phyloP scores from a whole-genome alignment of 2,329 filamentous ascomycete species.

The Elsinoe arachidis region DNA sequence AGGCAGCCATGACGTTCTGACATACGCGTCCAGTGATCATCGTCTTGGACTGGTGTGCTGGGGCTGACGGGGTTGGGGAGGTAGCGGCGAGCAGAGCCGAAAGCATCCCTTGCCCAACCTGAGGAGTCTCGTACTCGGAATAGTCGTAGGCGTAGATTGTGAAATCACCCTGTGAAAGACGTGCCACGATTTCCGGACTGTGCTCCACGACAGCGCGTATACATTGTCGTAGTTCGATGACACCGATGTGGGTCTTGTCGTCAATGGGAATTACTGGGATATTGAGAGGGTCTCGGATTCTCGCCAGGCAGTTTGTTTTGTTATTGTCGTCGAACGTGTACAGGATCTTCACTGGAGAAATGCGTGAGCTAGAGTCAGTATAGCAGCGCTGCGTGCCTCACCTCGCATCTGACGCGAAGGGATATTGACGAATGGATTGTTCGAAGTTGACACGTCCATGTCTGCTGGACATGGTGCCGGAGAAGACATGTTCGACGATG shows the following conservation, averaged over 20 bases:
- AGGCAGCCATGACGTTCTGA: constrained; percentile 74
- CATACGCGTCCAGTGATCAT: constrained; percentile 85
- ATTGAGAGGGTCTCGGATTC: constrained; percentile 69
- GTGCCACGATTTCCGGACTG: constrained; percentile 76
- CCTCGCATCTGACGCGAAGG: constrained; percentile 40
- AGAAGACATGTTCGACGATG: constrained; percentile 15
- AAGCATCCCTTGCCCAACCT: constrained; percentile 92
- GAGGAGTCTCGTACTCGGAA: constrained; percentile 84
- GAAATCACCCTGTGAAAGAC: constrained; percentile 65
- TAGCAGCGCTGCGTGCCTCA: constrained; percentile 13
- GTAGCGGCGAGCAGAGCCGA: constrained; percentile 67
- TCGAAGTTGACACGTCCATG: constrained; percentile 15
- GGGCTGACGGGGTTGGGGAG: constrained; percentile 46
- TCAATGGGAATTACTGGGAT: constrained; percentile 76
- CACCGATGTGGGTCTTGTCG: constrained; percentile 70
- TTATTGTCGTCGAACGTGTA: constrained; percentile 90
- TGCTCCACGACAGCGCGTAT: constrained; percentile 68
- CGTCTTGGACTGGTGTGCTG: constrained; percentile 54
- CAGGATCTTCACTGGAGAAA: constrained; percentile 71
- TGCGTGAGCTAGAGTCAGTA: constrained; percentile 8
- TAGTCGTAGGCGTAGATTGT: constrained; percentile 97
- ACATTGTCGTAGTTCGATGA: constrained; percentile 80
- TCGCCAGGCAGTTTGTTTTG: constrained; percentile 81
- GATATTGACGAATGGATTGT: constrained; percentile 25
- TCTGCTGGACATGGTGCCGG: constrained; percentile 15